Conservation (phyloP, 257 asterid species). For the Apocynum venetum region DNA sequence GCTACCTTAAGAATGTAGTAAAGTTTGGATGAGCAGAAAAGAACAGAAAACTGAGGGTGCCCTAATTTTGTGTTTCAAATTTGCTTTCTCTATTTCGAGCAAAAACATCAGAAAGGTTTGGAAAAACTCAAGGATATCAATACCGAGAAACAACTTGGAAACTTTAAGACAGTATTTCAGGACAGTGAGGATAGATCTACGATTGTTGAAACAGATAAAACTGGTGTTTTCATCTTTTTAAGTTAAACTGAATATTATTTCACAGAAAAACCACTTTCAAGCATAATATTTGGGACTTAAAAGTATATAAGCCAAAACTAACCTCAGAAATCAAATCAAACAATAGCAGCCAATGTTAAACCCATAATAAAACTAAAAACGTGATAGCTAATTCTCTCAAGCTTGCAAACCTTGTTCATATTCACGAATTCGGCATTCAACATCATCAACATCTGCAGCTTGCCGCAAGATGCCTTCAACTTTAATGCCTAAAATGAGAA, state of each 20-base stretch:
- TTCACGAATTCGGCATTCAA: slow-evolving; percentile 83
- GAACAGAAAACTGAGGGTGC: not conserved
- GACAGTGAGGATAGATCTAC: not conserved
- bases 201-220: not conserved
- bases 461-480: slow-evolving; percentile 95
- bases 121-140: not conserved
- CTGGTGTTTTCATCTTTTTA: not conserved
- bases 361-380: not conserved
- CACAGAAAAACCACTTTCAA: not conserved
- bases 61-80: not conserved
- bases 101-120: not conserved
- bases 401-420: slow-evolving; percentile 76
- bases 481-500: slow-evolving; percentile 58
- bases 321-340: not conserved
- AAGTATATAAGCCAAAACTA: not conserved
- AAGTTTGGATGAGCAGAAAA: not conserved
- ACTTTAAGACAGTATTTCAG: slow-evolving; percentile 1
- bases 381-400: slow-evolving; percentile 7
- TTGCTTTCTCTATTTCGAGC: not conserved
- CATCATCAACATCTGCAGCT: slow-evolving; percentile 98
- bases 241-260: not conserved
- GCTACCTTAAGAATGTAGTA: not conserved
- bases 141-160: not conserved
- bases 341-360: not conserved
- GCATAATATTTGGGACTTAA: not conserved